Evolutionary conservation across 2,329 filamentous ascomycete genomes (phyloP).

Genomic region (Geoglossum cookeanum): DNA sequence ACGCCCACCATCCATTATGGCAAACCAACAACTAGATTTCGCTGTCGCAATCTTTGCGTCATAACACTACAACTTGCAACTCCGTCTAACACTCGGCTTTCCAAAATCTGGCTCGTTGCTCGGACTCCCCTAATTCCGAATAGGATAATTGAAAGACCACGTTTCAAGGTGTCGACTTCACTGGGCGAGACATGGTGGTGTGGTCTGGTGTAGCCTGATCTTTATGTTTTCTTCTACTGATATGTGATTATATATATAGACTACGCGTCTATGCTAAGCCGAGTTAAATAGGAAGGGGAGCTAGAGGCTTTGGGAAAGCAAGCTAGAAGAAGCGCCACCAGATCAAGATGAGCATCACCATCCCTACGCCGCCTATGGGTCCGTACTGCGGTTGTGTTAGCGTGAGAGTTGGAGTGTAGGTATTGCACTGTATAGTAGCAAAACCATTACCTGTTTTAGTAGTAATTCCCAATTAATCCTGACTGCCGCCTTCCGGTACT

Average conservation of each 20-base stretch:
- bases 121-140: no score
- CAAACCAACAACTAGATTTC: no score
- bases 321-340: slow-evolving; percentile 6
- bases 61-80: no score
- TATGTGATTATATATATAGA: background rate
- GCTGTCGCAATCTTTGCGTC: no score
- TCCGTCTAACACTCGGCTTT: no score
- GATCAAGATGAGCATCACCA: slow-evolving; percentile 6
- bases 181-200: no score
- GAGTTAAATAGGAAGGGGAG: background rate
- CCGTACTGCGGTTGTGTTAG: slow-evolving; percentile 2
- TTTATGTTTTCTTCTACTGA: no score
- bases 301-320: background rate
- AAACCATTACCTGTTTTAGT: slow-evolving; percentile 52
- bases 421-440: background rate
- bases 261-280: background rate
- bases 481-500: slow-evolving; percentile 82
- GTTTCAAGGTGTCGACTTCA: no score
- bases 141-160: no score
- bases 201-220: no score
- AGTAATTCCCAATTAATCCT: slow-evolving; percentile 96
- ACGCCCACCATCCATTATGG: no score
- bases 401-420: background rate
- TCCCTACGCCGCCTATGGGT: slow-evolving; percentile 4
- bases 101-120: no score